phyloP scores from a whole-genome alignment of 805 yeast species.

The Pichia kluyveri region DNA sequence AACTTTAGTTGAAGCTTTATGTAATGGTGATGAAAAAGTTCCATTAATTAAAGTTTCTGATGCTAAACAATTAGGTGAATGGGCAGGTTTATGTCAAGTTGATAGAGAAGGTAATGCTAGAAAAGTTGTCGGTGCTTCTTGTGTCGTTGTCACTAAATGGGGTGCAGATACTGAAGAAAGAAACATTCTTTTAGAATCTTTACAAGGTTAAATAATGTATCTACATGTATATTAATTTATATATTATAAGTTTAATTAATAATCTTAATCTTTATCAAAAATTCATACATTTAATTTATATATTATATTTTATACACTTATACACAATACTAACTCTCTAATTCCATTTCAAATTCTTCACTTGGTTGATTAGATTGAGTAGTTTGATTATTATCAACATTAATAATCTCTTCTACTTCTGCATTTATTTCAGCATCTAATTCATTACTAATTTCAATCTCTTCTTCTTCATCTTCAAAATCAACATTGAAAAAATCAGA shows the following conservation, averaged over 20 bases:
- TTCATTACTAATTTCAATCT: conserved; percentile 9
- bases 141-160: conserved; percentile 99
- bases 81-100: conserved; percentile 99
- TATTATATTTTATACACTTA: too few species aligned
- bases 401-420: neutral
- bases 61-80: conserved; percentile 99
- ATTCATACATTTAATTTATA: too few species aligned
- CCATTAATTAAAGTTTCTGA: conserved; percentile 99
- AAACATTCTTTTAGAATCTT: conserved; percentile 90
- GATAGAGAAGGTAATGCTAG: conserved; percentile 99
- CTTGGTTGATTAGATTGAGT: too few species aligned
- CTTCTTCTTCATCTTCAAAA: conserved; percentile 87
- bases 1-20: conserved; percentile 97
- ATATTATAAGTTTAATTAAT: neutral
- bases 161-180: conserved; percentile 99
- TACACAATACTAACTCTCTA: too few species aligned
- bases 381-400: conserved; percentile 17
- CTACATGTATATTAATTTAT: conserved; percentile 1
- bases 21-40: conserved; percentile 93
- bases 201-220: conserved; percentile 68
- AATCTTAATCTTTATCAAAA: neutral
- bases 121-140: conserved; percentile 99
- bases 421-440: conserved; percentile 3
- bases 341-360: too few species aligned
- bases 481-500: conserved; percentile 96